Base-by-base conservation (phyloP, 2,329 filamentous ascomycete species). In the Fusarium sp. region DNA sequence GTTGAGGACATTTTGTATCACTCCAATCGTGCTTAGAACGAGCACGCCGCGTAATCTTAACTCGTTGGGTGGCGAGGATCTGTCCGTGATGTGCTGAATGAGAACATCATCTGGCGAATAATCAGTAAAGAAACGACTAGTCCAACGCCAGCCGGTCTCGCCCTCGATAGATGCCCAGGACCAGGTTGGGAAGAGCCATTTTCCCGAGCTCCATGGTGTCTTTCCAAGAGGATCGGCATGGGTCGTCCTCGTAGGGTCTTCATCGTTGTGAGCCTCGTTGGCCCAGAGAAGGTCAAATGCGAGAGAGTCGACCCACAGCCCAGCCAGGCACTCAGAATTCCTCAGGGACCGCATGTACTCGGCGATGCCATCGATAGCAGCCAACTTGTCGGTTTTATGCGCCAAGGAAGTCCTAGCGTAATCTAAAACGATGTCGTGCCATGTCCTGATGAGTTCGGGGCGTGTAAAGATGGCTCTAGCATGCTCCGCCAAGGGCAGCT, bases 71-170 rank as follows among this genome's bases (percentile, higher is more conserved):
- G 33, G 54, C 2, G 5, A 11, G 6, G 33, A 27, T 37, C 27
- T 18, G 7, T 37, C 31, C 1, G 8, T 37, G 4, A 37, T 57
- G 31, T 24, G 52, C 5, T 35, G 31, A 7, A 57, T 57, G 20
- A 35, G 29, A 56, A 56, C 2, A 16, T 6, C 22, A 5, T 57
- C 33, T n/a, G 14, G 20, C 11, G 54, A 7, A 24, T 13, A 57
- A 18, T 27, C 31, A 3, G 9, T 22, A 6, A 22, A 35, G 14
- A 22, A 18, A 33, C 5, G 2, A 10, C 4, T 6, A 0, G 13
- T 9, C 29, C 52, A 56, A 2, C 18, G 0, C 29, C 52, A 56
- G 1, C 31, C 0, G 6, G 4, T 33, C 0, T 33, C 1, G 0
- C 20, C 33, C 13, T 57, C 0, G 9, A 57, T 57, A 2, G 54